These are phyloP conservation scores for Rosa multiflora DNA, from an alignment of 306 rosid genomes.

Conservation along the genomic window DNA sequence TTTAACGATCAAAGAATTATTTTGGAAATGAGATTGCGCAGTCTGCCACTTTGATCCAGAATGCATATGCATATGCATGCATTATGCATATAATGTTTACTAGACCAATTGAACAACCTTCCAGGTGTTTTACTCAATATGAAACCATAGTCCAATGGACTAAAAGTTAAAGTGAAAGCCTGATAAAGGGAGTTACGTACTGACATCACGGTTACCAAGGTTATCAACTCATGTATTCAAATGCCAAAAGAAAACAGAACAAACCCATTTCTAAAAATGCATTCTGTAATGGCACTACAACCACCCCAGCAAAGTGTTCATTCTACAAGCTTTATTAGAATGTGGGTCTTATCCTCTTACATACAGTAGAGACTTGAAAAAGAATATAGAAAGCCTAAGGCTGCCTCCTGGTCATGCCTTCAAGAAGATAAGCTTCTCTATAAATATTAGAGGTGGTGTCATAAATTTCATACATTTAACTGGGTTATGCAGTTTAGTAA, in stretches of 20 bases:
- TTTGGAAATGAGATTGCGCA: not conserved
- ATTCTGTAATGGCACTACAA: not conserved
- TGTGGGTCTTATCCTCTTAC: not conserved
- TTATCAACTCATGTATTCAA: not conserved
- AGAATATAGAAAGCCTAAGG: not conserved
- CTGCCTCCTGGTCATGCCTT: not conserved
- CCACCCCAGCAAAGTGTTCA: not conserved
- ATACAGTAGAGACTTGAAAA: not conserved
- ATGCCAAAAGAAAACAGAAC: not conserved
- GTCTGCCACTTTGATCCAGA: not conserved
- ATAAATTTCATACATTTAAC: not conserved
- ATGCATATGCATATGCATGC: not conserved
- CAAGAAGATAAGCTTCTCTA: not conserved
- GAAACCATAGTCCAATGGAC: too few species aligned
- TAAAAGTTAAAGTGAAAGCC: too few species aligned
- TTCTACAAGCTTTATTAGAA: not conserved
- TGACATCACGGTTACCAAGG: too few species aligned
- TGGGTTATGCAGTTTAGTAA: not conserved
- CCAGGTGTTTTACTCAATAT: too few species aligned
- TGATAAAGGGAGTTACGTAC: too few species aligned
- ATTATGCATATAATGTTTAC: not conserved
- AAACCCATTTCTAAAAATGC: not conserved
- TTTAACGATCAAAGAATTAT: not conserved
- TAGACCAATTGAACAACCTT: not conserved
- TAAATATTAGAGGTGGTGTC: not conserved